These are phyloP conservation scores for Aspergillus diversus DNA, from an alignment of 495 filamentous ascomycete genomes.

Conservation along the genomic window DNA sequence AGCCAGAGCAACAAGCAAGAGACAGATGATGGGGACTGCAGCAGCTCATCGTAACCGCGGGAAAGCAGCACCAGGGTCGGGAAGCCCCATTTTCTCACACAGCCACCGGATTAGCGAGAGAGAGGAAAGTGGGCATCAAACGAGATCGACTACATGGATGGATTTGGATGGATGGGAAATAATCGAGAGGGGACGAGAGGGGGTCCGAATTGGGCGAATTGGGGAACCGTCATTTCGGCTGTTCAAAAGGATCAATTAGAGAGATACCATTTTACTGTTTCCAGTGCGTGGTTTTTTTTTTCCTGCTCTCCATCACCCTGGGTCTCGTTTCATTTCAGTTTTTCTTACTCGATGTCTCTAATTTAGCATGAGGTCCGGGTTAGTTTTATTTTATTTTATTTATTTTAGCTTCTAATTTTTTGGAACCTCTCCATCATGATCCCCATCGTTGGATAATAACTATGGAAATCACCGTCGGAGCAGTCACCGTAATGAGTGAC, in stretches of 20 bases:
- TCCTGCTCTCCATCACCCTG: not conserved
- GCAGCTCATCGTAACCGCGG: constrained; percentile 6
- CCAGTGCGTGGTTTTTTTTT: not conserved
- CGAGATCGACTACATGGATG: constrained; percentile 9
- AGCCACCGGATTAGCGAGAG: constrained; percentile 3
- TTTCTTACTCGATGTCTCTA: no score
- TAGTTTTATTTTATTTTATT: no score
- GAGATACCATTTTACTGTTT: not conserved
- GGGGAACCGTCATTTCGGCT: constrained; percentile 7
- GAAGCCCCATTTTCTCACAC: constrained; percentile 1
- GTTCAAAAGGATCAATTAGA: constrained; percentile 3
- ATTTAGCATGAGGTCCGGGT: no score
- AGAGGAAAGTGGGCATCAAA: constrained; percentile 4
- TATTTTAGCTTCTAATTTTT: no score
- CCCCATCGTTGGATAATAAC: no score
- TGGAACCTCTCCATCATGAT: no score
- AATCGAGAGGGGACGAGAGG: no score
- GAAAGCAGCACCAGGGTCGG: constrained; percentile 2
- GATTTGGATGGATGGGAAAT: not conserved
- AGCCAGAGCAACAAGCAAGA: not conserved
- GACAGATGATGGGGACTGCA: not conserved
- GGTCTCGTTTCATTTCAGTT: no score
- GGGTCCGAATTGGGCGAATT: no score
- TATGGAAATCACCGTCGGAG: no score
- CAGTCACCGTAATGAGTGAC: no score